Base-by-base conservation (phyloP, 495 filamentous ascomycete genomes). In the Neurospora sublineolata region DNA sequence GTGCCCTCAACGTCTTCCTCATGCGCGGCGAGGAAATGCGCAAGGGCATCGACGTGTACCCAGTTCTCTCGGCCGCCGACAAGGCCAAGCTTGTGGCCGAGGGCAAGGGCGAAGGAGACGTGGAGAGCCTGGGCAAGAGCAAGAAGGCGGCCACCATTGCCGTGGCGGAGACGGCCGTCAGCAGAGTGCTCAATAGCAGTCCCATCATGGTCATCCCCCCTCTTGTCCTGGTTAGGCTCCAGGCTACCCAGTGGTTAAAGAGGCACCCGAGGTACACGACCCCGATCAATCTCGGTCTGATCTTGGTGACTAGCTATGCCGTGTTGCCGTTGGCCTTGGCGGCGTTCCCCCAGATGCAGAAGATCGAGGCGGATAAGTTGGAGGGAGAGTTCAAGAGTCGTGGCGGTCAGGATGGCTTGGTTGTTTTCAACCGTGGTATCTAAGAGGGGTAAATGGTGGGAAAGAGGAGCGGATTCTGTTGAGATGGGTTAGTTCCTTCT, bases 1-100 rank as follows among this genome's bases (percentile, higher is more conserved):
- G 92, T 72, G 93, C 91, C 1, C 85, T 99, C 58, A 99, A 99
- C 80, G 96, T 97, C 39, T 94, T 97, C 84, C 86, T 99, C 72
- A 99, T 99, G 95, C 92, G 95, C 75, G 91, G 93, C 68, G 94
- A 97, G 80, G 95, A 99, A 82, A 97, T 98, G 73, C 85, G 93
- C 77, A 88, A 85, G 67, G 95, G 95, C 14, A 98, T 99, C 78
- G 94, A 99, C 81, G 90, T 99, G n/a, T 97, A 89, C 83, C 93
- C 93, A 0, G 87, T 90, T 30, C 85, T 91, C 1, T 87, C 86
- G 30, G 86, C 85, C 3, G 80, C 82, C 3, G 84, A 89, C 69
- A 88, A 86, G 76, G 75, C 75, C 60, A 83, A 83, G 52, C 27
- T 64, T 1, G 27, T 64, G 18, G 52, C 52, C 1, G 52, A 64